A percentile compares a stretch with the other conserved stretches of the same genome.
These are phyloP conservation scores for Bolboschoenus planiculmis DNA, from an alignment of 176 grass and related monocot species.

Conservation along the genomic window DNA sequence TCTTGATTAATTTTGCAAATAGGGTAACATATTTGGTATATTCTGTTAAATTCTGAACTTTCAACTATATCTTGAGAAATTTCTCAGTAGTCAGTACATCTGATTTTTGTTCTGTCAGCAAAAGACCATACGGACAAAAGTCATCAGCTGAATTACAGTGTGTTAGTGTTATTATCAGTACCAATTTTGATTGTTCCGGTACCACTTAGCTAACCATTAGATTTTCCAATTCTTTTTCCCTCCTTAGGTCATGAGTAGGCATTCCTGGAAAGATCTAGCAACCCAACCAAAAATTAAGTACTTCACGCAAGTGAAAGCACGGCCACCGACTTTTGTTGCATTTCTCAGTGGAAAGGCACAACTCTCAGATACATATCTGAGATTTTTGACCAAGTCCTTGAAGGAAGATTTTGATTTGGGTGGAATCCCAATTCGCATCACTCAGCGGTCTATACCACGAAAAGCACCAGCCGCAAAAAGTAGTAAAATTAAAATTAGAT, in stretches of 20 bases:
- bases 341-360: constrained; percentile 78
- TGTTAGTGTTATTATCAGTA: not conserved
- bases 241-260: constrained; percentile 83
- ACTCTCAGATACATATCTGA: constrained; percentile 70
- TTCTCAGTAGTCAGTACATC: not conserved
- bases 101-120: not conserved
- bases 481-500: not conserved
- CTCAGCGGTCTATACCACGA: constrained; percentile 55
- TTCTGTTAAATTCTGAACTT: not conserved
- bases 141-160: not conserved
- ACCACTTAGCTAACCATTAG: not conserved
- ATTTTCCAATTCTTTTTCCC: not conserved
- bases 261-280: constrained; percentile 90
- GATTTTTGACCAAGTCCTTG: constrained; percentile 85
- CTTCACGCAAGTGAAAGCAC: constrained; percentile 91
- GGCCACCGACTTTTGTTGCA: constrained; percentile 85
- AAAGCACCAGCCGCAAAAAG: constrained; percentile 37
- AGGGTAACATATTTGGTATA: not conserved
- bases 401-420: constrained; percentile 95
- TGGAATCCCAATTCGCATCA: constrained; percentile 75
- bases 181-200: not conserved
- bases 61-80: not conserved
- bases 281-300: constrained; percentile 93
- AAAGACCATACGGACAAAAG: not conserved
- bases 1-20: not conserved